Evolutionary conservation across 1,284 basidiomycete species (phyloP), one percentile per base, ranked within the genome.

Genomic region (Bjerkandera adusta): DNA sequence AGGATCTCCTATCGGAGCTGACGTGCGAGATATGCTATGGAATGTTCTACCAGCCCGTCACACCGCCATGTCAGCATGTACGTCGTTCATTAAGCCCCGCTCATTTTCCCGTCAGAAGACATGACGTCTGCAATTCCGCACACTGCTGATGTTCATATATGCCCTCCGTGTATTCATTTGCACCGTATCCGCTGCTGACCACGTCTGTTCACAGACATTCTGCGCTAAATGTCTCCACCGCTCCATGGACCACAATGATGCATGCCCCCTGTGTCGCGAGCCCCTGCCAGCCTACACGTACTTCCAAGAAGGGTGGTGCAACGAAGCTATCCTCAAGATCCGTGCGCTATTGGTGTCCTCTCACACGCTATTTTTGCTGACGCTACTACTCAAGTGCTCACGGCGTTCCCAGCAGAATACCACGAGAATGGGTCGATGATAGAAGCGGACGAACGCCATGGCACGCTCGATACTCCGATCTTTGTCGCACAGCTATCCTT

Each of bases 21-120:
- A 86, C 84, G 24, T 97, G 94, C 65, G 90, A 95, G 65, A 92
- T 97, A 26, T 97, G 95, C 68, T 89, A 91, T 59, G 76, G 80
- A 62, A 69, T 96, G 30, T 73, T 95, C 49, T 84, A 85, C 68
- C 81, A 92, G 52, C 94, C 94, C 1, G 74, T 95, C 47, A 97
- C 95, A 6, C 92, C 93, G 1, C 89, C 90, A 3, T 97, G 95
- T 64, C 93, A 96, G 63, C 94, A 97, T 69, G 89, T 89, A 62
- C 64, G 88, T 65, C 16, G 13, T 41, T 35, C 24, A 18, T 32
- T 21, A 32, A 18, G 16, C 24, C 37, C 13, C 27, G 38, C 51
- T 57, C 61, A 57, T 24, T 11, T 29, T 36, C 13, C 41, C 24
- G 12, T 36, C 8, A 8, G 35, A n/a, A n/a, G n/a, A n/a, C 25